Percentiles rank a stretch among this genome's conserved stretches.
phyloP scores from a whole-genome alignment of 768 basidiomycete genomes.

The Saitozyma podzolica region DNA sequence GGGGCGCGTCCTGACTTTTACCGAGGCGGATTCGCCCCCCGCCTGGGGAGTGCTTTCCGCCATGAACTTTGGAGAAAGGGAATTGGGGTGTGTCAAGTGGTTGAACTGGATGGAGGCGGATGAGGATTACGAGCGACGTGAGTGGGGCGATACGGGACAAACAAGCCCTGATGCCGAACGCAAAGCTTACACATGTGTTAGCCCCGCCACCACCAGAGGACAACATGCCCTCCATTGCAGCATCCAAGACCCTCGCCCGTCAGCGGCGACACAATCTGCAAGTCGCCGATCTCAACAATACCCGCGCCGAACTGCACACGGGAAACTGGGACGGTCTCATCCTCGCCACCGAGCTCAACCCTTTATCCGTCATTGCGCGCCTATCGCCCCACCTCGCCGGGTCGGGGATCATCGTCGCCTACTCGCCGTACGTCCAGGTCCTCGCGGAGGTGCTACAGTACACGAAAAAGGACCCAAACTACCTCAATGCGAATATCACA shows the following conservation, averaged over 20 bases:
- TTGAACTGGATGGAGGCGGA: conserved; percentile 91
- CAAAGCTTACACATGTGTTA: neutral
- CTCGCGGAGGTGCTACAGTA: conserved; percentile 74
- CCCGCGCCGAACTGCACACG: conserved; percentile 75
- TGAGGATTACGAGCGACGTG: conserved; percentile 62
- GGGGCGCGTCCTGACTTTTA: conserved; percentile 79
- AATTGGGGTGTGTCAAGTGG: conserved; percentile 55
- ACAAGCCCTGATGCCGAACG: neutral
- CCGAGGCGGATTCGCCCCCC: conserved; percentile 87
- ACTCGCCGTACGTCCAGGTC: conserved; percentile 78
- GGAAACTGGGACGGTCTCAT: conserved; percentile 94
- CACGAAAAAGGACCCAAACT: conserved; percentile 66
- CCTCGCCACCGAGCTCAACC: conserved; percentile 80
- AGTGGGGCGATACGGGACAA: conserved; percentile 11
- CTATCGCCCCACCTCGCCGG: conserved; percentile 77
- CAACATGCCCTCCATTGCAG: conserved; percentile 21
- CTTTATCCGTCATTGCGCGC: conserved; percentile 72
- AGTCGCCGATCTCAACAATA: conserved; percentile 63
- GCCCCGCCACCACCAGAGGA: conserved; percentile 41
- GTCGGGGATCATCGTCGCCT: conserved; percentile 80
- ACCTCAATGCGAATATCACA: conserved; percentile 74
- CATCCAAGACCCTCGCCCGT: conserved; percentile 26
- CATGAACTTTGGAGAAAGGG: conserved; percentile 77
- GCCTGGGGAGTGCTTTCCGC: conserved; percentile 76
- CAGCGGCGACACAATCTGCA: conserved; percentile 69